phyloP scores from a whole-genome alignment of 23 red algal genomes.

The Cyanidioschyzon merolae region DNA sequence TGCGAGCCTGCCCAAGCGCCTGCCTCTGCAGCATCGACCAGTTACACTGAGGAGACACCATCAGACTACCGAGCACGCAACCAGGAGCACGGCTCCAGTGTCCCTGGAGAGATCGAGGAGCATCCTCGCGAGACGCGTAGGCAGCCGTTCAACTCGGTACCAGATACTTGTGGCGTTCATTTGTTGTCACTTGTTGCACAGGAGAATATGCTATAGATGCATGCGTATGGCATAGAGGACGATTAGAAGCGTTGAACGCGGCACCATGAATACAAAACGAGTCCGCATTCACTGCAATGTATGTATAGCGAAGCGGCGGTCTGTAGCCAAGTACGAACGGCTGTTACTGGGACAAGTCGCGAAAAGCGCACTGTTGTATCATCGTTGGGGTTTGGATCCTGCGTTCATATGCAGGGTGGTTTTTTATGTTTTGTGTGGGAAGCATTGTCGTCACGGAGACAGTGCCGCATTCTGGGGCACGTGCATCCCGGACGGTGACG shows the following conservation, averaged over 20 bases:
- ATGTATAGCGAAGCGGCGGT: too few relatives aligned
- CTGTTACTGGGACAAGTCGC: too few relatives aligned
- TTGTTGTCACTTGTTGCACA: conserved; percentile 35
- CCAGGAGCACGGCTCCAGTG: not conserved
- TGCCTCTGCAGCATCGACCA: not conserved
- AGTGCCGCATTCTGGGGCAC: too few relatives aligned
- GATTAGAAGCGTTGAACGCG: not conserved
- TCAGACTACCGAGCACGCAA: not conserved
- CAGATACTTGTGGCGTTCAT: conserved; percentile 27
- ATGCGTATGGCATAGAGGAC: not conserved
- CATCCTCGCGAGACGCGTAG: not conserved
- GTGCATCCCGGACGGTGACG: too few relatives aligned
- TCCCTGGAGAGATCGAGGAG: not conserved
- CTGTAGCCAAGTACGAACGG: too few relatives aligned
- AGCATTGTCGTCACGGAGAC: too few relatives aligned
- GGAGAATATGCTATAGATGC: not conserved
- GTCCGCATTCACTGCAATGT: too few relatives aligned
- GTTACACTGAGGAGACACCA: not conserved
- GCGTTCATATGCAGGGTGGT: too few relatives aligned
- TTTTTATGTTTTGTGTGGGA: too few relatives aligned
- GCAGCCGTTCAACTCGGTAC: conserved; percentile 13
- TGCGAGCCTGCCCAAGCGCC: not conserved
- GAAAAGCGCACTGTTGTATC: too few relatives aligned
- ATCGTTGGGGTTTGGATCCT: too few relatives aligned
- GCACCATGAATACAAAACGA: too few relatives aligned